phyloP scores from a whole-genome alignment of 257 asterid genomes.

The Phtheirospermum japonicum region DNA sequence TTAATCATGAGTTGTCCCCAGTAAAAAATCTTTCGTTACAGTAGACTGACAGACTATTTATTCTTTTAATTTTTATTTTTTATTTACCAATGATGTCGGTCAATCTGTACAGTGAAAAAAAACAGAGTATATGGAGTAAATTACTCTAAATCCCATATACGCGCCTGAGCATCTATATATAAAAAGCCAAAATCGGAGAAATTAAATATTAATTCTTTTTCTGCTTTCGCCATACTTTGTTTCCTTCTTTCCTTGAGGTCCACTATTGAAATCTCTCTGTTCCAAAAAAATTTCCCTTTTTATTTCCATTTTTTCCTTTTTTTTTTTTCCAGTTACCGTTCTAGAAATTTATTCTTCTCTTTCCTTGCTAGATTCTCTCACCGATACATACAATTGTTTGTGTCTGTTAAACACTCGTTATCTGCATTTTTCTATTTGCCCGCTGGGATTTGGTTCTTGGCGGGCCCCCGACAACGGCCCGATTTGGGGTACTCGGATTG shows the following conservation, averaged over 20 bases:
- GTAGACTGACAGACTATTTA: background rate
- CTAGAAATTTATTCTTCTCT: constrained; percentile 32
- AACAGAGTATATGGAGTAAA: background rate
- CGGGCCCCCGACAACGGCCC: constrained; percentile 35
- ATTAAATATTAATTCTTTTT: constrained; percentile 16
- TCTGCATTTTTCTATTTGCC: constrained; percentile 26
- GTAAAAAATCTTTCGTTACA: too few species aligned
- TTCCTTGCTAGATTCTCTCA: constrained; percentile 30
- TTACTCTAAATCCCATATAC: constrained; percentile 5
- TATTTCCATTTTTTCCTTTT: constrained; percentile 21
- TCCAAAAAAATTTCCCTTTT: constrained; percentile 15
- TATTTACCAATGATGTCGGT: constrained; percentile 36
- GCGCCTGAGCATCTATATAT: constrained; percentile 4
- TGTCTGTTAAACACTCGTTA: constrained; percentile 6
- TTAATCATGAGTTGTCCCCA: too few species aligned
- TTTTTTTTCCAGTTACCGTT: constrained; percentile 31
- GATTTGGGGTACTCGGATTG: constrained; percentile 25
- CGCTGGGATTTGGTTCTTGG: constrained; percentile 26
- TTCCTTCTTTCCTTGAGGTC: constrained; percentile 32
- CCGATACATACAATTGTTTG: constrained; percentile 13
- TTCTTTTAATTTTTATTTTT: background rate
- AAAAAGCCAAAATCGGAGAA: constrained; percentile 24
- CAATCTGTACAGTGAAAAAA: constrained; percentile 22
- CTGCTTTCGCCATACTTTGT: constrained; percentile 31
- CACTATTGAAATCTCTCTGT: constrained; percentile 39